Evolutionary conservation across 2,329 filamentous ascomycete genomes (phyloP).

Genomic region (Colletotrichum lini): DNA sequence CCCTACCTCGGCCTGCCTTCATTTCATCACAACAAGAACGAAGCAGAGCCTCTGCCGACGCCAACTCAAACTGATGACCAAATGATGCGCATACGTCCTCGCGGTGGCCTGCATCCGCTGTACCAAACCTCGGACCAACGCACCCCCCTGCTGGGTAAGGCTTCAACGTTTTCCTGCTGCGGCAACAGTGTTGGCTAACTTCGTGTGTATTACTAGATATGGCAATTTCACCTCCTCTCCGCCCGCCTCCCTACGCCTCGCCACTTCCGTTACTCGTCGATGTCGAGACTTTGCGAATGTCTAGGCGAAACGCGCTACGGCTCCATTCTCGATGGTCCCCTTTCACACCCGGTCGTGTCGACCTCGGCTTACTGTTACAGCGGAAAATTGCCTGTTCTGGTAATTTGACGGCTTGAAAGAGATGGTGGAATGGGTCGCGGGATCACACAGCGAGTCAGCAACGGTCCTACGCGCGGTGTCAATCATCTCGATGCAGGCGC

Average conservation of each 20-base stretch:
- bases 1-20: background rate
- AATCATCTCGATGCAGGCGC: background rate
- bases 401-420: background rate
- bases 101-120: background rate
- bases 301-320: background rate
- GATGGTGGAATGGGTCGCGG: background rate
- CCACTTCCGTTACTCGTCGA: background rate
- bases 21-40: background rate
- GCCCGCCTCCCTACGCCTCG: background rate
- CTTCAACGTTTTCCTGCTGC: background rate
- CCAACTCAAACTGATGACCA: background rate
- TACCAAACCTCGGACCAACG: background rate
- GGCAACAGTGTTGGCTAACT: background rate
- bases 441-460: background rate
- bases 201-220: background rate
- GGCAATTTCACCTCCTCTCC: background rate
- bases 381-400: background rate
- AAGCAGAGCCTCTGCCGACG: background rate
- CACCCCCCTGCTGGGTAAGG: background rate
- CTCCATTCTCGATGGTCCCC: background rate
- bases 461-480: background rate
- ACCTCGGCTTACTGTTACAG: background rate
- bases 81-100: background rate
- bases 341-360: background rate
- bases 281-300: background rate